Conservation (phyloP, 2,329 filamentous ascomycete genomes). For the Coniochaeta ligniaria region DNA sequence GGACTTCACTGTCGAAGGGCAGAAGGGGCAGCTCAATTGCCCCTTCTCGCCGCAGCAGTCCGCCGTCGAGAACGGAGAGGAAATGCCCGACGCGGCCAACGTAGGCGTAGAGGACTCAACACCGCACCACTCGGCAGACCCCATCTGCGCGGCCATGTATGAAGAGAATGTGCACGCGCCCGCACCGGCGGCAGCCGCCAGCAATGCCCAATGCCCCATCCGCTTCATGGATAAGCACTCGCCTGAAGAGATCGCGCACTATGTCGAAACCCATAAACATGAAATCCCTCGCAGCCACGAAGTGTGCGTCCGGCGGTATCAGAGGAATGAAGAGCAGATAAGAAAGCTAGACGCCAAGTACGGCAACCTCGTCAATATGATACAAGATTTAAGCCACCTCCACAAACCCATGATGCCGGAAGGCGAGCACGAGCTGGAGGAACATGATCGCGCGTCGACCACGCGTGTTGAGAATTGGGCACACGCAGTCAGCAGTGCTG, state of each 20-base stretch:
- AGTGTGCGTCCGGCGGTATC: constrained; percentile 83
- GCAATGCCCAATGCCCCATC: constrained; percentile 68
- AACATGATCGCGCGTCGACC: constrained; percentile 45
- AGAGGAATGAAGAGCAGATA: constrained; percentile 78
- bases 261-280: constrained; percentile 93
- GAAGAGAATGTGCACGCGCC: constrained; percentile 51
- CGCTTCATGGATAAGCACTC: constrained; percentile 88
- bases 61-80: constrained; percentile 18
- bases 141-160: constrained; percentile 58
- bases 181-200: constrained; percentile 33
- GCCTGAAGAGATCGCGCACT: constrained; percentile 85
- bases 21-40: constrained; percentile 71
- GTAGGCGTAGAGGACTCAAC: constrained; percentile 27
- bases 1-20: constrained; percentile 84
- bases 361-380: constrained; percentile 87
- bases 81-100: constrained; percentile 14
- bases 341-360: constrained; percentile 91
- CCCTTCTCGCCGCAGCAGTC: constrained; percentile 55
- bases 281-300: constrained; percentile 90
- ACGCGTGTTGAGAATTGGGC: constrained; percentile 83
- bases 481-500: constrained; percentile 54
- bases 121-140: constrained; percentile 46
- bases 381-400: constrained; percentile 78
- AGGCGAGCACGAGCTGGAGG: constrained; percentile 36
- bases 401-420: constrained; percentile 80